Evolutionary conservation across 2,329 filamentous ascomycete species (phyloP).

Genomic region (Penicillium rolfsii): DNA sequence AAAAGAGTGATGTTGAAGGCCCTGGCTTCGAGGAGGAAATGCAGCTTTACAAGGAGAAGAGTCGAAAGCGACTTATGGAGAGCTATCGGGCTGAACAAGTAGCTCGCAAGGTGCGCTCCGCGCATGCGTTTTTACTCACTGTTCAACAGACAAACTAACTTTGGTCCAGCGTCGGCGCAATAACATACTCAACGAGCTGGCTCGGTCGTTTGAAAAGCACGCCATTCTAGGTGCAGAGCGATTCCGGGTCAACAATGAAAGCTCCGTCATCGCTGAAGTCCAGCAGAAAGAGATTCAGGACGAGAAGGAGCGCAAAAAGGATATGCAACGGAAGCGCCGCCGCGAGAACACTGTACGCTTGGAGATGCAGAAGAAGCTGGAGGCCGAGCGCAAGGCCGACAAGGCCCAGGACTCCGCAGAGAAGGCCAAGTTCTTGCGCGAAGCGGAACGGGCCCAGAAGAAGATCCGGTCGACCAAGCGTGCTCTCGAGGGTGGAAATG

Average conservation of each 20-base stretch:
- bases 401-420: conserved; percentile 81
- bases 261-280: conserved; percentile 81
- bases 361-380: conserved; percentile 79
- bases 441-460: conserved; percentile 87
- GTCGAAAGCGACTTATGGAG: conserved; percentile 70
- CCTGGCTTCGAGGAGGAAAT: conserved; percentile 56
- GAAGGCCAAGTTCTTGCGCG: conserved; percentile 75
- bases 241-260: conserved; percentile 76
- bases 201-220: conserved; percentile 66
- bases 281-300: conserved; percentile 87
- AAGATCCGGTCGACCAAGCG: conserved; percentile 90
- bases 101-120: conserved; percentile 63
- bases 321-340: conserved; percentile 96
- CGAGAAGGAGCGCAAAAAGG: conserved; percentile 99
- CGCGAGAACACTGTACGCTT: conserved; percentile 93
- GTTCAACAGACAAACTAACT: neutral
- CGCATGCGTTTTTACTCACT: neutral
- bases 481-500: conserved; percentile 80
- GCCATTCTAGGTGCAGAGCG: conserved; percentile 72
- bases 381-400: conserved; percentile 75
- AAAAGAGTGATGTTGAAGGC: conserved; percentile 61
- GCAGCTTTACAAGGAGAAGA: conserved; percentile 57
- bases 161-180: conserved; percentile 60
- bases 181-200: conserved; percentile 59
- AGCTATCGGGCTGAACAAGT: conserved; percentile 65